Evolutionary conservation across 164 flowering plant species (phyloP), one percentile per base, ranked within the genome.

Genomic region (Protea cynaroides): DNA sequence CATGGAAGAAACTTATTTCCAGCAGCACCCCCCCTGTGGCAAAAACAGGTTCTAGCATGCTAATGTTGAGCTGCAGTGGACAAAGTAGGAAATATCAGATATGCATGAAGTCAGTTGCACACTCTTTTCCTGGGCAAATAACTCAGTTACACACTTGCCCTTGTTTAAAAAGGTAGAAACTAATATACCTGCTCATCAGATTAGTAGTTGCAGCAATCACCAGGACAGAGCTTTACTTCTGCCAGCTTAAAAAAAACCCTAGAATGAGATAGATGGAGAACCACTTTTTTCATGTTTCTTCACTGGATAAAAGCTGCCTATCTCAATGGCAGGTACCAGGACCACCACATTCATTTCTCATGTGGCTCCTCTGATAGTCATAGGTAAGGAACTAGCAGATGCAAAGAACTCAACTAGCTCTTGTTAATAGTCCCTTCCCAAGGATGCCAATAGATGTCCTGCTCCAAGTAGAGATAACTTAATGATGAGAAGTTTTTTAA

Each of bases 391-490:
- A 12, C 14, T 14, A 46, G n/a, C 34, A 49, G n/a, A 37, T 18
- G 34, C 23, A 18, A 9, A 59, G 18, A 44, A 44, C 46, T 24
- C 23, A 40, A 57, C 55, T 64, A 71, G 44, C 21, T 46, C 44
- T 63, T 43, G 34, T 51, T 23, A 60, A 23, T 38, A 58, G 56
- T 49, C 34, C 70, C 62, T 57, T 72, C 61, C 55, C 44, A 62
- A 51, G 59, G 69, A 57, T 61, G 59, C 78, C 75, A 79, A 43
- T 38, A 29, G 47, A 76, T 69, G 60, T 73, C 82, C 79, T 75
- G 75, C 62, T 44, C 52, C 58, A 62, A 52, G 40, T 63, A 49
- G 43, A 59, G 17, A 63, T 19, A 25, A 56, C 56, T n/a, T 37
- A 62, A 24, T 10, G 4, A 55, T 54, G 19, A 25, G 36, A 61